Evolutionary conservation across 2,329 filamentous ascomycete genomes (phyloP).

Genomic region (Colletotrichum tropicale): DNA sequence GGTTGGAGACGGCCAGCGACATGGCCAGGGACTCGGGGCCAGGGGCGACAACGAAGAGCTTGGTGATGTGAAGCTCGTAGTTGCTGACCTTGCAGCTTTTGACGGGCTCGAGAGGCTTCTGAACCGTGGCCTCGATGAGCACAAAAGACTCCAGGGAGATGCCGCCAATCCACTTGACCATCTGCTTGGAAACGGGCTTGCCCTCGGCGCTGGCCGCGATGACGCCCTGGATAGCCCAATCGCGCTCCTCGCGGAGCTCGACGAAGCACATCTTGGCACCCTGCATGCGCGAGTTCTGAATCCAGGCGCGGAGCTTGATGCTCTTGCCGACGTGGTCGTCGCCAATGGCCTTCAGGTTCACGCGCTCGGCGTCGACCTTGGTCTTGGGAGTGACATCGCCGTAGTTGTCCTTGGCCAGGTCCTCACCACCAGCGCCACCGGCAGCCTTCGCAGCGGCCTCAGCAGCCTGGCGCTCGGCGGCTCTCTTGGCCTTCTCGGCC

Average conservation of each 20-base stretch:
- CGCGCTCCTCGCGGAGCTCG: constrained; percentile 77
- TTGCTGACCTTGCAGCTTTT: constrained; percentile 83
- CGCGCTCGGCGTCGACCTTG: constrained; percentile 51
- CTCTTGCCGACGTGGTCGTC: constrained; percentile 72
- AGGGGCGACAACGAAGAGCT: constrained; percentile 78
- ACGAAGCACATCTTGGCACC: constrained; percentile 91
- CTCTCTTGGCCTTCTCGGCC: constrained; percentile 70
- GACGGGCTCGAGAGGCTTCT: constrained; percentile 84
- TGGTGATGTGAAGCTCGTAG: constrained; percentile 87
- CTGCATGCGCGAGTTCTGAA: constrained; percentile 89
- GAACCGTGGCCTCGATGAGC: constrained; percentile 78
- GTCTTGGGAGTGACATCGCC: constrained; percentile 54
- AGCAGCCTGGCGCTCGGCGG: constrained; percentile 49
- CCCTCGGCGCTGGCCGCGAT: constrained; percentile 70
- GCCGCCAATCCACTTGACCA: constrained; percentile 89
- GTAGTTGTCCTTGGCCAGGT: constrained; percentile 79
- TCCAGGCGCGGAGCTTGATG: constrained; percentile 78
- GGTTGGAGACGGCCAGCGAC: constrained; percentile 73
- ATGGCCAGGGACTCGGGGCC: constrained; percentile 63
- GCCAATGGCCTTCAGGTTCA: constrained; percentile 67
- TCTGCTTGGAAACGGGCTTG: constrained; percentile 72
- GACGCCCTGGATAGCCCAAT: constrained; percentile 84
- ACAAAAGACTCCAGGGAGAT: constrained; percentile 84
- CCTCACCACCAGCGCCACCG: constrained; percentile 66
- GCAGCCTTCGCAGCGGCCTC: constrained; percentile 69